Conservation (phyloP, 1,284 basidiomycete genomes). For the Golubevia sp. region DNA sequence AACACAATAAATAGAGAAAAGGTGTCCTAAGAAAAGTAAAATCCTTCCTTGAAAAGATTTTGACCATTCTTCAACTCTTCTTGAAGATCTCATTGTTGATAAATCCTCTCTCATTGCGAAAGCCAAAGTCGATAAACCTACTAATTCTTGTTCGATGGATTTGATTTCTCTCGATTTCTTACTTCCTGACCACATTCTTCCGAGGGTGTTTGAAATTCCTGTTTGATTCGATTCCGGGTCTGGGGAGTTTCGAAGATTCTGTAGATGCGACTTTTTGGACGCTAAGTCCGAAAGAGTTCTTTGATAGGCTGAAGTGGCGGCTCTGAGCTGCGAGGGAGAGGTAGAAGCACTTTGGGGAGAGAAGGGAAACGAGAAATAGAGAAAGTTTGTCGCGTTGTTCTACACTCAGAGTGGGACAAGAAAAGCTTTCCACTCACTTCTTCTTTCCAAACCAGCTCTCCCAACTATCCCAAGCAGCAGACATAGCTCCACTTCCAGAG, state of each 20-base stretch:
- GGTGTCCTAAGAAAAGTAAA: slow-evolving; percentile 29
- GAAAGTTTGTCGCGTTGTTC: no score
- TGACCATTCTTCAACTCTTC: slow-evolving; percentile 28
- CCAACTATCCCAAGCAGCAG: slow-evolving; percentile 44
- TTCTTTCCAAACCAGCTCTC: slow-evolving; percentile 21
- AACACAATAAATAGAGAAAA: slow-evolving; percentile 46
- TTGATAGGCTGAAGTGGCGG: slow-evolving; percentile 27
- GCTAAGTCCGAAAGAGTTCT: slow-evolving; percentile 37
- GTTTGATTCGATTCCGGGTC: slow-evolving; percentile 6
- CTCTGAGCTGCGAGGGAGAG: no score
- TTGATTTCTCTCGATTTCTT: slow-evolving; percentile 21
- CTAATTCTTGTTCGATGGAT: slow-evolving; percentile 39
- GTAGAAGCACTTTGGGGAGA: no score
- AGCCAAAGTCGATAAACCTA: slow-evolving; percentile 43
- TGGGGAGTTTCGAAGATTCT: slow-evolving; percentile 17
- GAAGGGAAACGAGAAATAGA: no score
- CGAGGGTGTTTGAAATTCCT: slow-evolving; percentile 3
- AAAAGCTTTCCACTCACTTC: no score
- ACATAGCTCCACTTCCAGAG: slow-evolving; percentile 43
- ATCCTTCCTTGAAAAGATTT: slow-evolving; percentile 30
- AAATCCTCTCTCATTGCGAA: slow-evolving; percentile 47
- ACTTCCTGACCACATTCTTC: no score
- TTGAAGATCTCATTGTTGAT: slow-evolving; percentile 21
- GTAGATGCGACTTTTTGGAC: slow-evolving; percentile 20
- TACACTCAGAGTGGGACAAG: no score